Evolutionary conservation across 257 asterid species (phyloP).

Genomic region (Solanum pennellii): DNA sequence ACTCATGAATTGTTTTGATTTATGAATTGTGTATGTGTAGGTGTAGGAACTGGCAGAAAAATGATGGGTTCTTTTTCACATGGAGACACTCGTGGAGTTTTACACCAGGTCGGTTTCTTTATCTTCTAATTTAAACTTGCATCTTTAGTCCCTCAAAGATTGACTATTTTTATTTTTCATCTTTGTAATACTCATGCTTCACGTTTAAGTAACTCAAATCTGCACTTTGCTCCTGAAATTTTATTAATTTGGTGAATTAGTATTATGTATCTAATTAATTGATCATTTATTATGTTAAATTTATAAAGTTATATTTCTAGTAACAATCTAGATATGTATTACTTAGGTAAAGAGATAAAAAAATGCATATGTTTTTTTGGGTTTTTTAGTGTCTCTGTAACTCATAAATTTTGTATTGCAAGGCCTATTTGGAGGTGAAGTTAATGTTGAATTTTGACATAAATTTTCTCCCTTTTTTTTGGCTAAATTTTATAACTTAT

Average conservation of each 20-base stretch:
- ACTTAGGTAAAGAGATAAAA: background rate
- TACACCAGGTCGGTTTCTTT: slow-evolving; percentile 4
- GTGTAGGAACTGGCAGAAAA: slow-evolving; percentile 32
- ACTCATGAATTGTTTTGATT: background rate
- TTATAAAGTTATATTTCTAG: background rate
- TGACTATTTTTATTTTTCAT: background rate
- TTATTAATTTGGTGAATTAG: background rate
- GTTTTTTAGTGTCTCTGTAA: accelerated
- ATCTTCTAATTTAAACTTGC: background rate
- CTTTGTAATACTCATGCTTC: background rate
- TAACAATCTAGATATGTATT: background rate
- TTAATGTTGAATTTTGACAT: background rate
- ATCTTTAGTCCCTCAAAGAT: background rate
- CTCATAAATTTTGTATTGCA: too few relatives aligned
- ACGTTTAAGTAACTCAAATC: background rate
- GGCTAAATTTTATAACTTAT: too few relatives aligned
- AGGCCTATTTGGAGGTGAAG: too few relatives aligned
- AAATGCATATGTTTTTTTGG: background rate
- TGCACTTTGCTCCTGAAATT: background rate
- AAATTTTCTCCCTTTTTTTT: background rate
- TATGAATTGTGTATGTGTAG: background rate
- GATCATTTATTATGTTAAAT: background rate
- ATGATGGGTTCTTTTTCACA: background rate
- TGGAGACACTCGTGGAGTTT: background rate
- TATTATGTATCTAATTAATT: background rate